Evolutionary conservation across 2,329 filamentous ascomycete genomes (phyloP), one percentile per base, ranked within the genome.

Genomic region (Scolecobasidium constrictum): DNA sequence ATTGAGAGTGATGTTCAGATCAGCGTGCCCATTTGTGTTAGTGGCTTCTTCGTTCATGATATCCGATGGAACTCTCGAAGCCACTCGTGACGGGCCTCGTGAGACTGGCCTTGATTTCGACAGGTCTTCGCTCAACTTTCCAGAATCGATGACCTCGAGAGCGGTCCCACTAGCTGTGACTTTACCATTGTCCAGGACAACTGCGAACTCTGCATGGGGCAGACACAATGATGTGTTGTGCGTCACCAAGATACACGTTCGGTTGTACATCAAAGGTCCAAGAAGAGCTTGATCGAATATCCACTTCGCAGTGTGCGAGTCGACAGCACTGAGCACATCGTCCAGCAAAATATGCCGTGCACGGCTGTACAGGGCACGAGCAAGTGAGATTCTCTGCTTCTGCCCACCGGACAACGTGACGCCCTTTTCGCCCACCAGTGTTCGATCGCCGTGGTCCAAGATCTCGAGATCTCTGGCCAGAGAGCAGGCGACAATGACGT

Each of bases 291-390:
- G 83, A 57, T 83, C 83, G 64, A 96, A 96, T 51, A 98, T 96
- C 81, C 93, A 95, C 60, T 95, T 93, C 2, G 88, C 88, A 0
- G 92, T 96, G 54, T 98, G 92, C 3, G 92, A 93, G 60, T 98
- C 92, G 23, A 98, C 92, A 20, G 92, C 92, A 56, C 88, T 95
- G 35, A 98, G 72, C 49, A 93, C 94, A 60, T 98, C 92, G 56
- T 98, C 92, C 39, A 98, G 72, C 9, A 98, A 73, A 13, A 98
- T 66, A 60, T 96, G 90, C 42, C 81, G 82, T 4, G 88, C 93
- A 61, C 86, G 90, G 50, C 86, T 94, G 64, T 98, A 98, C n/a
- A 98, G 73, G 1, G 92, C 92, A 51, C 92, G 81, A n/a, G 92
- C 92, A 35, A 98, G 73, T 12, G 90, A 95, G 40, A 98, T 96